Conservation (phyloP, 164 flowering plant genomes). For the Paratinospora sagittata region DNA sequence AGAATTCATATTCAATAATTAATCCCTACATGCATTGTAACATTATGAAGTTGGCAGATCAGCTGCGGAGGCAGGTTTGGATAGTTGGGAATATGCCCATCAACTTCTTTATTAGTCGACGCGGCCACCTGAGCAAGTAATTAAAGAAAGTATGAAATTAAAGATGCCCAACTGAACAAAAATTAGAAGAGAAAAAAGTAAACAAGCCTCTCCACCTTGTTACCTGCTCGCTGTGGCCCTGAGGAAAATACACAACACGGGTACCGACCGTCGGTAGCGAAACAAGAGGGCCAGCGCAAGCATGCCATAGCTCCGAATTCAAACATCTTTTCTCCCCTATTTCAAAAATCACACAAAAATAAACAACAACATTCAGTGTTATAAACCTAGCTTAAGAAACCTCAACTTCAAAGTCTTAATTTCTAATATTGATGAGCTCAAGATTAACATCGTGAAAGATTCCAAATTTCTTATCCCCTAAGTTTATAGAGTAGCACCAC, state of each 20-base stretch:
- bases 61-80: conserved; percentile 82
- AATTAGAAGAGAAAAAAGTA: neutral
- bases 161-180: neutral
- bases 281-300: conserved; percentile 90
- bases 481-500: neutral
- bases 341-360: neutral
- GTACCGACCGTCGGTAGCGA: conserved; percentile 70
- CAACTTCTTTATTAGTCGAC: conserved; percentile 77
- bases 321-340: conserved; percentile 71
- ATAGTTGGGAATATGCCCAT: conserved; percentile 78
- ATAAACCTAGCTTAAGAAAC: neutral
- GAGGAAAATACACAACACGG: conserved; percentile 83
- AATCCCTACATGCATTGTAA: conserved; percentile 80
- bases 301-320: conserved; percentile 96
- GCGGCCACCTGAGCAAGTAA: conserved; percentile 52
- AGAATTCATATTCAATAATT: neutral
- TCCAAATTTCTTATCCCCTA: neutral
- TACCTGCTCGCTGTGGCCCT: conserved; percentile 94
- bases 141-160: neutral
- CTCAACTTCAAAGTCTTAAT: neutral
- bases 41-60: conserved; percentile 80
- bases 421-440: neutral
- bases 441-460: neutral
- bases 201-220: neutral
- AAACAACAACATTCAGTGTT: neutral